phyloP scores from a whole-genome alignment of 768 basidiomycete genomes.

The Suillus subluteus region DNA sequence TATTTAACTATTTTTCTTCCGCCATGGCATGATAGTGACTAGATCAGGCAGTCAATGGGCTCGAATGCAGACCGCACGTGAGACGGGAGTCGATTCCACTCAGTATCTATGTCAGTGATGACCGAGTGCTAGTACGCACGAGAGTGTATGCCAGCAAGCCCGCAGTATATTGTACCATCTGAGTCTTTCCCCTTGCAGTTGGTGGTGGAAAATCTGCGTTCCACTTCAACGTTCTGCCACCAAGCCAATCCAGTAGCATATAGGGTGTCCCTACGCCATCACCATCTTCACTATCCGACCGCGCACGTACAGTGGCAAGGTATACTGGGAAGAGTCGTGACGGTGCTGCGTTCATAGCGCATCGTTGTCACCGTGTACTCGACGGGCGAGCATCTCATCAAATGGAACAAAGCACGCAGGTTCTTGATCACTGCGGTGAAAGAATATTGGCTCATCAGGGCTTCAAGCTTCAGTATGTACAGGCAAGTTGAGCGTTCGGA shows the following conservation, averaged over 20 bases:
- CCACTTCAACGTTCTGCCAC: neutral
- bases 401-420: neutral
- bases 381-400: neutral
- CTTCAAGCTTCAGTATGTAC: neutral
- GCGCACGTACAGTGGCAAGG: neutral
- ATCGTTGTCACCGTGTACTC: neutral
- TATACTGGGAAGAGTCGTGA: no score
- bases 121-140: neutral
- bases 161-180: neutral
- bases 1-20: neutral
- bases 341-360: neutral
- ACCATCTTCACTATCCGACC: neutral
- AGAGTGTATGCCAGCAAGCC: neutral
- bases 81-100: neutral
- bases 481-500: no score
- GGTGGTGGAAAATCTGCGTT: neutral
- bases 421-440: neutral
- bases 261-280: neutral
- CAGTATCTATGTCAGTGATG: neutral
- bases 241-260: neutral
- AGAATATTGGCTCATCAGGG: neutral
- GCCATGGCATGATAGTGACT: neutral
- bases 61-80: neutral
- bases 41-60: neutral
- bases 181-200: neutral